Evolutionary conservation across 345 rosid species (phyloP), one percentile per base, ranked within the genome.

Genomic region (Hibiscus tridactylites): DNA sequence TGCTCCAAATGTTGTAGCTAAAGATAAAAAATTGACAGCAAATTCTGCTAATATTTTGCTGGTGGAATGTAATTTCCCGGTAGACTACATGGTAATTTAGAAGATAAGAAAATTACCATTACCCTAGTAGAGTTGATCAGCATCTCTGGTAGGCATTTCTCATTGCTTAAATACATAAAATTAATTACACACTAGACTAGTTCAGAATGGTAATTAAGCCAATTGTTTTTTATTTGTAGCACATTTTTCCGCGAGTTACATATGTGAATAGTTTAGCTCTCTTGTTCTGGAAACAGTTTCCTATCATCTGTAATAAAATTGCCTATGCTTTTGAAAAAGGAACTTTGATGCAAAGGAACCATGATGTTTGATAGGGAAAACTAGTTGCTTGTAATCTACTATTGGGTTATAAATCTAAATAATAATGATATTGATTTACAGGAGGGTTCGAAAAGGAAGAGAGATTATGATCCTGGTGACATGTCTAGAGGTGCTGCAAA

Each of bases 381-480:
- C 35, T 68, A 52, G 16, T 53, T 4, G n/a, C 10, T 50, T 53
- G 72, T 5, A 68, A 52, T 56, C 60, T 56, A 56, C 21, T 56
- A 56, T 10, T 33, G 8, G 17, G 24, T 69, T 33, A 16, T 69
- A 9, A 69, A 56, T 19, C 60, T 44, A 3, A 28, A 9, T 58
- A 58, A 11, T 31, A 35, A 71, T 73, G 13, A 21, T 58, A 29
- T 57, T 54, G 49, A 71, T 59, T 52, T 70, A 49, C 84, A 89
- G 98, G 92, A 74, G 56, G 86, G 88, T 71, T 81, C 82, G 71
- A 95, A 95, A 70, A 78, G 98, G 73, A 90, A 90, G 81, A 85
- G 89, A 72, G 87, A 73, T 61, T 71, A 65, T 61, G 88, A 86
- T 80, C 68, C 78, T 56, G 89, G 80, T 24, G 97, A 90, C 74